A percentile compares a stretch with the other conserved stretches of the same genome.
These are phyloP conservation scores for Ampelomyces quisqualis DNA, from an alignment of 2,329 filamentous ascomycete species.

Conservation along the genomic window DNA sequence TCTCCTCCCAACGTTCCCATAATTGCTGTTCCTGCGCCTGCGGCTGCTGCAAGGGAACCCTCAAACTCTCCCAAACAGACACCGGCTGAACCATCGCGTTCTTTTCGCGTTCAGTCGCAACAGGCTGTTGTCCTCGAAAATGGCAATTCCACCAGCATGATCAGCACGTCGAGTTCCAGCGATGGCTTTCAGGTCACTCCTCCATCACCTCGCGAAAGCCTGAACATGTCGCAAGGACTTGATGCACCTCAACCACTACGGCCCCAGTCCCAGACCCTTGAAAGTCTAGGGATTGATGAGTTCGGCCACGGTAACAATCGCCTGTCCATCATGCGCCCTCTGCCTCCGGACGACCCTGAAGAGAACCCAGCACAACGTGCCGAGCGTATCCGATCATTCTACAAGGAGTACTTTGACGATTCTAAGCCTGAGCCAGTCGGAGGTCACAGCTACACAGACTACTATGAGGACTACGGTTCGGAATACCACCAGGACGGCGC, in stretches of 20 bases:
- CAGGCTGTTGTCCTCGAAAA: constrained; percentile 38
- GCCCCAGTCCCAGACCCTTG: constrained; percentile 15
- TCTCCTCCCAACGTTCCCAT: constrained; percentile 33
- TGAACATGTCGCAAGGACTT: constrained; percentile 17
- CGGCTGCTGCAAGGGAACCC: constrained; percentile 24
- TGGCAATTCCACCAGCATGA: constrained; percentile 42
- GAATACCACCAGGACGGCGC: constrained; percentile 67
- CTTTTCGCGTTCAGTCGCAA: constrained; percentile 40
- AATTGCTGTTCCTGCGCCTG: constrained; percentile 25
- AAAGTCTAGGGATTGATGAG: constrained; percentile 35
- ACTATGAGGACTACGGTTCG: constrained; percentile 75
- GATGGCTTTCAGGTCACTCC: constrained; percentile 55
- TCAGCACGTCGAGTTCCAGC: constrained; percentile 57
- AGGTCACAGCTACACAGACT: constrained; percentile 48
- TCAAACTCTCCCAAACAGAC: constrained; percentile 28
- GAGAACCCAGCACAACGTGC: constrained; percentile 94
- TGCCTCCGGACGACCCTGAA: constrained; percentile 81
- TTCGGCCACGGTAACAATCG: constrained; percentile 48
- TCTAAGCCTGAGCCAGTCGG: constrained; percentile 54
- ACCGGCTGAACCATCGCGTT: constrained; percentile 21
- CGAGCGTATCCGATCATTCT: constrained; percentile 96
- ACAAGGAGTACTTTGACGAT: constrained; percentile 99
- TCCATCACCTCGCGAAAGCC: constrained; percentile 40
- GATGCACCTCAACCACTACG: constrained; percentile 35
- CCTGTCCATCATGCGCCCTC: constrained; percentile 69